Percentiles rank a stretch among this genome's conserved stretches.
Evolutionary conservation across 192 early-diverging fungal genomes (phyloP).

Genomic region (Coemansia sp.): DNA sequence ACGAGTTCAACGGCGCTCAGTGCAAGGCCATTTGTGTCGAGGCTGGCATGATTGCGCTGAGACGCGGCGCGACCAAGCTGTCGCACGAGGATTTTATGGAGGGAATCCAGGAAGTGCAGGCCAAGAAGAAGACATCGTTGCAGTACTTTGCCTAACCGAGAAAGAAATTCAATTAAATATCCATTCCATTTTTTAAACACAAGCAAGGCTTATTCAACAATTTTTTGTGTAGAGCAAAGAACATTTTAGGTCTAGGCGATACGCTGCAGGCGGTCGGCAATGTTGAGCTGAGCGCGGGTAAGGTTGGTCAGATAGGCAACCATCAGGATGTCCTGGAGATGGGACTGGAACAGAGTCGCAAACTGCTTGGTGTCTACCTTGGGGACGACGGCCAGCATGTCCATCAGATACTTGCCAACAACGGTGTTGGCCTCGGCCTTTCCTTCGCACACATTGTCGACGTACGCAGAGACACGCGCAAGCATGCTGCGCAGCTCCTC

Average conservation of each 20-base stretch:
- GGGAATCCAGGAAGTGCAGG: conserved; percentile 96
- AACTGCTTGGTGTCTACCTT: conserved; percentile 82
- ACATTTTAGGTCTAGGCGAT: conserved; percentile 53
- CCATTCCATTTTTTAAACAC: background rate
- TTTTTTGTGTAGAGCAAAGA: background rate
- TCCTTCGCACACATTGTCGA: conserved; percentile 51
- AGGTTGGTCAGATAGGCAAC: conserved; percentile 94
- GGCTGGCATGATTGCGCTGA: conserved; percentile 96
- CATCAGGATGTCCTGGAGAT: conserved; percentile 94
- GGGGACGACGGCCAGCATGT: conserved; percentile 87
- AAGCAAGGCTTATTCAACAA: background rate
- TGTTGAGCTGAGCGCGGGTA: conserved; percentile 90
- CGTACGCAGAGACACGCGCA: conserved; percentile 76
- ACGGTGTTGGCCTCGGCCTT: conserved; percentile 60
- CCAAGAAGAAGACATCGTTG: conserved; percentile 97
- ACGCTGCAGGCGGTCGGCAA: conserved; percentile 86
- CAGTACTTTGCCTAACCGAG: conserved; percentile 80
- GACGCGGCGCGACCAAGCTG: conserved; percentile 82
- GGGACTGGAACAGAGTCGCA: conserved; percentile 90
- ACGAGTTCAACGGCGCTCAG: conserved; percentile 99
- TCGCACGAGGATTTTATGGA: conserved; percentile 98
- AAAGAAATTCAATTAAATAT: background rate
- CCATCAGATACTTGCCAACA: conserved; percentile 90
- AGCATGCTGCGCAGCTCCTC: conserved; percentile 79
- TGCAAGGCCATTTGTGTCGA: conserved; percentile 99